Base-by-base conservation (phyloP, 2,329 filamentous ascomycete species). In the Xylaria sp. region DNA sequence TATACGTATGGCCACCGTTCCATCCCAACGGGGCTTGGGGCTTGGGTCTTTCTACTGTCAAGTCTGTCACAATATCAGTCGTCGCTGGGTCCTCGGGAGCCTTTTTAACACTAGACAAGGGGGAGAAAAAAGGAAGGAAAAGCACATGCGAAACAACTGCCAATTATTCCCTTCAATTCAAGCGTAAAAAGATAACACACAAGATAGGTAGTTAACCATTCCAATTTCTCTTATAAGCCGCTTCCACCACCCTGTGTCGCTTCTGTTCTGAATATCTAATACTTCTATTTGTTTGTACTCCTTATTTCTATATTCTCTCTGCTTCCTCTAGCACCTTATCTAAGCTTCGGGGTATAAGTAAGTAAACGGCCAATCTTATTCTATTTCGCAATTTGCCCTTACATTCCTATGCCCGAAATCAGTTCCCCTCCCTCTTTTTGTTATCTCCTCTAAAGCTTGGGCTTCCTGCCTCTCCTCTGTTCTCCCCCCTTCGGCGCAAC, bases 1-100 rank as follows among this genome's bases (percentile, higher is more conserved):
- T 60, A 67, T 67, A 64, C 63, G 64, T 69, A 61, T 65, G 57
- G 32, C 60, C 60, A 65, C 55, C 48, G 51, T 54, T 29, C 60
- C 53, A 47, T 67, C 60, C 23, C 54, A 48, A 53, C 25, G 57
- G 66, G 40, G 40, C 40, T n/a, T 42, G 12, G 40, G 53, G 47
- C 18, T 51, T 32, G 48, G 64, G 53, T 16, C 47, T 42, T 50
- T 48, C 40, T 48, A 44, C 32, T 35, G 32, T 35, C 32, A 35
- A 35, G 32, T 35, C 32, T 35, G 54, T 68, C 68, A 65, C 65
- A 64, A 59, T 55, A 60, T 40, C 50, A 55, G 47, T 23, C 40
- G 13, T 65, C 32, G 57, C 27, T 61, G 18, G 60, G 53, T 51
- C 62, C 66, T 65, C 62, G 57, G 62, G 57, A 21, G n/a, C 25